A percentile compares a stretch with the other conserved stretches of the same genome.
These are phyloP conservation scores for Stephania yunnanensis DNA, from an alignment of 164 flowering plant genomes.

Conservation along the genomic window DNA sequence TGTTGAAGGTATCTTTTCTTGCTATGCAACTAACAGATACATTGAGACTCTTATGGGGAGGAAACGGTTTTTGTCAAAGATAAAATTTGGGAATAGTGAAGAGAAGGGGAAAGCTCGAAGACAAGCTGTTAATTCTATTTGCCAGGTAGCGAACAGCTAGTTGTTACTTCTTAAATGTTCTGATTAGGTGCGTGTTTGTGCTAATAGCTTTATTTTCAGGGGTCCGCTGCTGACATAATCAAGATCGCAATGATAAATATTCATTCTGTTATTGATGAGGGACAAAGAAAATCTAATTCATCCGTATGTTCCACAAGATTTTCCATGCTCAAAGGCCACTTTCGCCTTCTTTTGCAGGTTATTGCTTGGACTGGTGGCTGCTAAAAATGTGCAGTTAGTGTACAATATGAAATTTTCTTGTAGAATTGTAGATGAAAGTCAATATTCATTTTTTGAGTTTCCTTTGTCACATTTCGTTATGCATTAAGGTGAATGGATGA, in stretches of 20 bases:
- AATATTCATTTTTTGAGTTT: background rate
- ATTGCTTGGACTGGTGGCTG: background rate
- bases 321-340: slow-evolving; percentile 61
- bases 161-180: background rate
- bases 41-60: slow-evolving; percentile 82
- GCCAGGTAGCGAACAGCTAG: slow-evolving; percentile 54
- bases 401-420: background rate
- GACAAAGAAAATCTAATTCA: slow-evolving; percentile 23
- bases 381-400: background rate
- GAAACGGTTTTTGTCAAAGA: slow-evolving; percentile 79
- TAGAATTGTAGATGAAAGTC: background rate
- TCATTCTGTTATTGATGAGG: slow-evolving; percentile 53
- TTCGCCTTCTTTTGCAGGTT: slow-evolving; percentile 92
- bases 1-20: background rate
- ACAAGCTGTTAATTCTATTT: slow-evolving; percentile 96
- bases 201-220: slow-evolving; percentile 40
- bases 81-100: slow-evolving; percentile 63
- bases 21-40: slow-evolving; percentile 33
- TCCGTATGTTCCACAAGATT: slow-evolving; percentile 26
- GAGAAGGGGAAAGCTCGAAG: slow-evolving; percentile 97
- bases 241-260: slow-evolving; percentile 90
- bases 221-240: slow-evolving; percentile 96
- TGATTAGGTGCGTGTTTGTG: background rate
- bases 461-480: background rate
- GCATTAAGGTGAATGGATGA: background rate